phyloP scores from a whole-genome alignment of 2,329 filamentous ascomycete genomes.

The Drechslerella coelobrocha region DNA sequence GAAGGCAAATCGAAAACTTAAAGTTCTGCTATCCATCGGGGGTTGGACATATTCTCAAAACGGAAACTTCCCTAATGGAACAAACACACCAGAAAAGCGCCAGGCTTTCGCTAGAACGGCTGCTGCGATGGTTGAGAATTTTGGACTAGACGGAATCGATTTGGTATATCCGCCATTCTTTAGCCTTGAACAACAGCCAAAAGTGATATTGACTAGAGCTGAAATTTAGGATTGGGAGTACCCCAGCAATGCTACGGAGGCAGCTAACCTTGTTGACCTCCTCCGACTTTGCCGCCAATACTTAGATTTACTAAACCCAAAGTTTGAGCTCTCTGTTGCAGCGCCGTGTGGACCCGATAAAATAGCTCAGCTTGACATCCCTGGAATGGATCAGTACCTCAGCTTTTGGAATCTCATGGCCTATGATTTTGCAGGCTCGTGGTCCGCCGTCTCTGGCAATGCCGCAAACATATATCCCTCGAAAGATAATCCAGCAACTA shows the following conservation, averaged over 20 bases:
- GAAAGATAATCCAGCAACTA: slow-evolving; percentile 66
- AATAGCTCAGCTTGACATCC: slow-evolving; percentile 69
- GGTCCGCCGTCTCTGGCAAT: slow-evolving; percentile 76
- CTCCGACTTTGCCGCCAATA: slow-evolving; percentile 66
- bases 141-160: slow-evolving; percentile 77
- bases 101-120: slow-evolving; percentile 73
- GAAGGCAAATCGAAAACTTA: slow-evolving; percentile 76
- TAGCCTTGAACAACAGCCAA: background rate
- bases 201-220: background rate
- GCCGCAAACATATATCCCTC: slow-evolving; percentile 79
- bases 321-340: slow-evolving; percentile 65
- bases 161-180: slow-evolving; percentile 57
- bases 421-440: slow-evolving; percentile 84
- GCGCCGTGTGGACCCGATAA: slow-evolving; percentile 60
- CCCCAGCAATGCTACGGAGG: slow-evolving; percentile 61
- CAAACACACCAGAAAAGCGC: slow-evolving; percentile 69
- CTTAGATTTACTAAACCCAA: slow-evolving; percentile 66
- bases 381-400: slow-evolving; percentile 70
- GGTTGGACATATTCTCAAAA: slow-evolving; percentile 76
- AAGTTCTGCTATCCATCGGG: slow-evolving; percentile 80
- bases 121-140: slow-evolving; percentile 76
- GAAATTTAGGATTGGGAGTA: slow-evolving; percentile 51
- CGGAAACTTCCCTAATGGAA: slow-evolving; percentile 70
- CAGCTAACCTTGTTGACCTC: slow-evolving; percentile 67
- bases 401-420: slow-evolving; percentile 87